phyloP scores from a whole-genome alignment of 202 grass and related monocot genomes.

The Alloteropsis angusta region DNA sequence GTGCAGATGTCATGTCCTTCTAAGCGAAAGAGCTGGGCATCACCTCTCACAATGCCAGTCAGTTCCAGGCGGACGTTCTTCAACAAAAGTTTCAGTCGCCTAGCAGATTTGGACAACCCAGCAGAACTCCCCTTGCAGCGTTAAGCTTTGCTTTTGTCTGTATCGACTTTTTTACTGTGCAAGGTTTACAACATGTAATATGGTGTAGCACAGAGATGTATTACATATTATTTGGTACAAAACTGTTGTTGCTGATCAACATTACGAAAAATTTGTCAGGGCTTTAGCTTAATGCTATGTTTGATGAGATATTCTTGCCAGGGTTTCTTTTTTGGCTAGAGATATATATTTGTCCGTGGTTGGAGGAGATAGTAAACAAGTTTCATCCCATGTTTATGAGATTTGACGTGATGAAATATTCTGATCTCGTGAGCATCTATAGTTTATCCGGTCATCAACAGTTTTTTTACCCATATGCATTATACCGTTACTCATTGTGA shows the following conservation, averaged over 20 bases:
- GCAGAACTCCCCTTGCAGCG: neutral
- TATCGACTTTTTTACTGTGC: neutral
- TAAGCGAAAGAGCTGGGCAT: neutral
- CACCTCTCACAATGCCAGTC: neutral
- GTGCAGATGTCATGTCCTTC: neutral
- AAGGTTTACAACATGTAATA: neutral
- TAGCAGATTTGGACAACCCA: neutral
- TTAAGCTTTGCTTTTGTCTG: neutral
- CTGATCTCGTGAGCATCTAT: too few species aligned
- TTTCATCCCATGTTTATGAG: neutral
- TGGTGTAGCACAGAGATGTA: neutral
- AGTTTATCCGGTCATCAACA: too few species aligned
- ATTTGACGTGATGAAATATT: neutral
- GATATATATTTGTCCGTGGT: too few species aligned
- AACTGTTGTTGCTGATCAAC: neutral
- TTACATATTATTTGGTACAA: neutral
- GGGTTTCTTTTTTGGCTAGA: too few species aligned
- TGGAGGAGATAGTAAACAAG: too few species aligned
- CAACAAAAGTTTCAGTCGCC: neutral
- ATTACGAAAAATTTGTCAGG: neutral
- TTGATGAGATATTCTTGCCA: neutral
- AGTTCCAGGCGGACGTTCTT: neutral
- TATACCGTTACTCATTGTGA: too few species aligned
- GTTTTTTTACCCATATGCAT: too few species aligned
- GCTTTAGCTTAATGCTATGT: neutral